Conservation (phyloP, 2,329 filamentous ascomycete species). For the Colletotrichum tropicicola region DNA sequence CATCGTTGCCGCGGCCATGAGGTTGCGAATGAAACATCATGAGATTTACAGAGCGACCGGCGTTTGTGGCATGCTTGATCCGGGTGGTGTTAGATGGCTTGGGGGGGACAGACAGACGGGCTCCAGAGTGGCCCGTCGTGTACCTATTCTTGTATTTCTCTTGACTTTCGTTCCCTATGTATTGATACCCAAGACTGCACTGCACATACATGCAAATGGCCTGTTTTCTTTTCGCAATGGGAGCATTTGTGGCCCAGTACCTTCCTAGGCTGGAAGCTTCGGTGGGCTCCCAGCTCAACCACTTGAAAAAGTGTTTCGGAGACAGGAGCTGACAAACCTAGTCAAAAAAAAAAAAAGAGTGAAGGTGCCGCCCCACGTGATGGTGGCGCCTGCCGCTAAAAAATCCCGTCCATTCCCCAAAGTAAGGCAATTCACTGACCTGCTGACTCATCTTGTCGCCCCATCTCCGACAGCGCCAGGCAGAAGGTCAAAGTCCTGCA, state of each 20-base stretch:
- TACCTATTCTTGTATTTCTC: background rate
- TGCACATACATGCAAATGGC: background rate
- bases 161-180: constrained; percentile 7
- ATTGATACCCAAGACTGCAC: constrained; percentile 2
- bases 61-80: background rate
- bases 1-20: background rate
- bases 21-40: no score
- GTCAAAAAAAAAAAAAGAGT: no score
- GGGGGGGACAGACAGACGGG: no score
- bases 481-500: constrained; percentile 10
- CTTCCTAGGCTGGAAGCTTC: no score
- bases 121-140: no score
- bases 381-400: no score
- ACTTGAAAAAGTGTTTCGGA: no score
- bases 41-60: background rate
- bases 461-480: background rate
- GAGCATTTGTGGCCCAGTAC: no score
- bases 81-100: background rate
- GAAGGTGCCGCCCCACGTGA: no score
- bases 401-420: background rate
- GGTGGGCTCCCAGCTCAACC: no score
- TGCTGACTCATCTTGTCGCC: constrained; percentile 20
- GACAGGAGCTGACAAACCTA: no score
- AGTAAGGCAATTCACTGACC: no score
- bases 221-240: background rate